phyloP scores from a whole-genome alignment of 1,284 basidiomycete species.

The Rhodotorula sp. region DNA sequence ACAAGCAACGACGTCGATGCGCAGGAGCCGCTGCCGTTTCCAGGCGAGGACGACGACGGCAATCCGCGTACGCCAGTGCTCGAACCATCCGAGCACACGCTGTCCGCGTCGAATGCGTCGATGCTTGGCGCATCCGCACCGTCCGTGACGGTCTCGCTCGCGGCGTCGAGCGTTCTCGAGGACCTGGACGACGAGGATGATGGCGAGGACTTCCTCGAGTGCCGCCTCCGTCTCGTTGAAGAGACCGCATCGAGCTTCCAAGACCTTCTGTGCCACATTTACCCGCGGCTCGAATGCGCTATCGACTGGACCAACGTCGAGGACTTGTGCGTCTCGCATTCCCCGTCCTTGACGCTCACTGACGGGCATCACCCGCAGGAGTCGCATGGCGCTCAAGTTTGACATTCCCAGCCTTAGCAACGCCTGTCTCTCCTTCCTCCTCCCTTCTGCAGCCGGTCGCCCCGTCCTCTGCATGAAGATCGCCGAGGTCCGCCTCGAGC shows the following conservation, averaged over 20 bases:
- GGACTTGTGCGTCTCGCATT: conserved; percentile 56
- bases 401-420: conserved; percentile 75
- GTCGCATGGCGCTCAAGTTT: conserved; percentile 77
- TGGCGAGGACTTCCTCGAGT: conserved; percentile 40
- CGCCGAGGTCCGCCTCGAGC: conserved; percentile 56
- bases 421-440: conserved; percentile 79
- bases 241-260: conserved; percentile 63
- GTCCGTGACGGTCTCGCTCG: conserved; percentile 53
- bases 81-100: neutral
- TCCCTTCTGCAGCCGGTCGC: conserved; percentile 84
- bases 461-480: conserved; percentile 89
- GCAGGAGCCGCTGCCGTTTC: neutral
- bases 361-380: conserved; percentile 40
- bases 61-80: neutral
- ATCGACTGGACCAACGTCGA: conserved; percentile 93
- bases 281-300: conserved; percentile 73
- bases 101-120: conserved; percentile 50
- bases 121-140: conserved; percentile 60
- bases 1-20: neutral
- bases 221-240: conserved; percentile 61
- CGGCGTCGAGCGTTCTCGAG: conserved; percentile 19
- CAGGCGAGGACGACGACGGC: neutral
- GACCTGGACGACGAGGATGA: conserved; percentile 41
- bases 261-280: conserved; percentile 14
- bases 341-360: conserved; percentile 35